Percentiles rank a stretch among this genome's conserved stretches.
Evolutionary conservation across 768 basidiomycete genomes (phyloP).

Genomic region (Russula lepida): DNA sequence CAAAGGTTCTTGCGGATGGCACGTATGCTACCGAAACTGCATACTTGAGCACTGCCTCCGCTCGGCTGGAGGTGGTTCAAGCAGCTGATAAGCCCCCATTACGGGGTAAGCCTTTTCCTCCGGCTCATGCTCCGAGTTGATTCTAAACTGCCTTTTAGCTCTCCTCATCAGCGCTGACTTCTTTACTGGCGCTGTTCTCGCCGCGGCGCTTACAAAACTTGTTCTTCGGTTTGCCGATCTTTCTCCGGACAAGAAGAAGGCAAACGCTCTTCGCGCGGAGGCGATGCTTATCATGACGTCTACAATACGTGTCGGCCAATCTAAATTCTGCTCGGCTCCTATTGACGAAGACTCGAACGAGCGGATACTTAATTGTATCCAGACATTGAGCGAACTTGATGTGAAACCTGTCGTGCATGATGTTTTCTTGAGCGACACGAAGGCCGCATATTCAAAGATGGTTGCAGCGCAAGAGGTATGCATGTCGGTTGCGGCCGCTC

Average conservation of each 20-base stretch:
- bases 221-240: conserved; percentile 64
- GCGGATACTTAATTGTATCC: conserved; percentile 92
- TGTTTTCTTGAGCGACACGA: conserved; percentile 79
- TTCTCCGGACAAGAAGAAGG: conserved; percentile 38
- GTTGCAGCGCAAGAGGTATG: conserved; percentile 87
- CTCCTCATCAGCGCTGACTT: conserved; percentile 93
- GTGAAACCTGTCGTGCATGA: conserved; percentile 48
- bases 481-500: conserved; percentile 11
- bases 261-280: conserved; percentile 81
- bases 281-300: conserved; percentile 99
- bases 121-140: background rate
- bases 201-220: conserved; percentile 83
- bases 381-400: conserved; percentile 78
- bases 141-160: conserved; percentile 34
- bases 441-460: conserved; percentile 91
- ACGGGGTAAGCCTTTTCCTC: conserved; percentile 43
- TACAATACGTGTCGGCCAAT: conserved; percentile 93
- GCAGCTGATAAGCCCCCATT: conserved; percentile 86
- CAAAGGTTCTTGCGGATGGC: conserved; percentile 85
- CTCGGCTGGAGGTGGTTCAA: conserved; percentile 72
- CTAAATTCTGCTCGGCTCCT: conserved; percentile 86
- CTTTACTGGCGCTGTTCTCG: conserved; percentile 90
- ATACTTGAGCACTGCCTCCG: conserved; percentile 55
- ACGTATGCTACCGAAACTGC: conserved; percentile 98
- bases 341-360: conserved; percentile 98